phyloP scores from a whole-genome alignment of 2,329 filamentous ascomycete genomes.

The Cladosporium sp. region DNA sequence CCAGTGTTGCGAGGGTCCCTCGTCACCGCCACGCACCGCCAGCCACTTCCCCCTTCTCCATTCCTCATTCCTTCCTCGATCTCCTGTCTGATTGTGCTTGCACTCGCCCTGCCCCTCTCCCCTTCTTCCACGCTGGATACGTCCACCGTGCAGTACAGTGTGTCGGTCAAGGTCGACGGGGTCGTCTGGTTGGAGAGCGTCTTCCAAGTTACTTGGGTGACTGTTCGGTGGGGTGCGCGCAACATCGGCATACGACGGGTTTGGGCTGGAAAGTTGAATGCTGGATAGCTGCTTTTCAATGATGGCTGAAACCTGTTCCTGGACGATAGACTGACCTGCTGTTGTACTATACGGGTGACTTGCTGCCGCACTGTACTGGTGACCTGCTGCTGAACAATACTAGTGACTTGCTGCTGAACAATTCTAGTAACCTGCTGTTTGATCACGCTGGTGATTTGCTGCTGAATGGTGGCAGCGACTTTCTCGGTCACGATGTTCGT shows the following conservation, averaged over 20 bases:
- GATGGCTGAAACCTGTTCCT: not conserved
- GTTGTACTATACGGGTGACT: too few species aligned
- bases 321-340: too few species aligned
- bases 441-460: not conserved
- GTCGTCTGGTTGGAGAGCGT: slow-evolving; percentile 1
- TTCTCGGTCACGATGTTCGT: not conserved
- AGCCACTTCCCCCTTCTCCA: not conserved
- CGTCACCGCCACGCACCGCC: slow-evolving; percentile 12
- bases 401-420: too few species aligned
- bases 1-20: slow-evolving; percentile 1
- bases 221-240: slow-evolving; percentile 4
- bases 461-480: not conserved
- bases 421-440: not conserved
- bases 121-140: slow-evolving; percentile 6
- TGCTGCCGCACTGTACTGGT: too few species aligned
- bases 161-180: not conserved
- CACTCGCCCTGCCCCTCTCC: slow-evolving; percentile 3
- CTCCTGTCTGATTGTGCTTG: not conserved
- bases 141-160: slow-evolving; percentile 11
- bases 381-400: too few species aligned
- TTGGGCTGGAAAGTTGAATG: not conserved
- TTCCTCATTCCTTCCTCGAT: slow-evolving; percentile 10
- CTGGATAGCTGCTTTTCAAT: not conserved
- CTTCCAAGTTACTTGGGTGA: not conserved
- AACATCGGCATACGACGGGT: slow-evolving; percentile 2